phyloP scores from a whole-genome alignment of 1,284 basidiomycete species.

The Heimioporus retisporus region DNA sequence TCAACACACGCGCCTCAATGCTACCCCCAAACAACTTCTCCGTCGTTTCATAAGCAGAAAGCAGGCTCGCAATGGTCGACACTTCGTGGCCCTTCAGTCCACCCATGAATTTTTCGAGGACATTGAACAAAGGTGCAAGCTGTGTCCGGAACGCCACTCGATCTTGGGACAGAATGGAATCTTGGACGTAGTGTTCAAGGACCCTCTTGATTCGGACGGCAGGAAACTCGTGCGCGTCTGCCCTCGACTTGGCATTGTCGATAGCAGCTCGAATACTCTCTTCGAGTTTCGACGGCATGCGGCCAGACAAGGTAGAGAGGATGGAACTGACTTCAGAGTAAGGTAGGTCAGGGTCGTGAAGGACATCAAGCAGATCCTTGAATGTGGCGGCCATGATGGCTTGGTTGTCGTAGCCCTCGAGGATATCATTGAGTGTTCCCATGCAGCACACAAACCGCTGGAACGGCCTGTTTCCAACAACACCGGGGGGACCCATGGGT shows the following conservation, averaged over 20 bases:
- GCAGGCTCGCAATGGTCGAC: constrained; percentile 75
- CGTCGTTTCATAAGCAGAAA: constrained; percentile 84
- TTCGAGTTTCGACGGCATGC: constrained; percentile 94
- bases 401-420: constrained; percentile 96
- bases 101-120: constrained; percentile 85
- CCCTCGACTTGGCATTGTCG: constrained; percentile 80
- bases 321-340: constrained; percentile 90
- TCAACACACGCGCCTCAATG: constrained; percentile 93
- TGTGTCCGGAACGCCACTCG: constrained; percentile 81
- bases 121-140: constrained; percentile 78
- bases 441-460: constrained; percentile 87
- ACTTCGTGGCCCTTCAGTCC: constrained; percentile 94
- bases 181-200: constrained; percentile 88
- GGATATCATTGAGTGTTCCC: constrained; percentile 90
- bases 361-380: constrained; percentile 84
- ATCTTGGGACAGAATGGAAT: constrained; percentile 85
- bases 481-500: constrained; percentile 85
- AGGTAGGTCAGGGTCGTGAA: constrained; percentile 90
- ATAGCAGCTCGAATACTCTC: constrained; percentile 86
- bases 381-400: constrained; percentile 86
- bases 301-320: constrained; percentile 91
- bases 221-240: constrained; percentile 86
- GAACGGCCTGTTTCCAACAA: constrained; percentile 93
- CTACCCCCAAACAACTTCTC: constrained; percentile 95
- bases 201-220: constrained; percentile 85